Percentiles rank a stretch among this genome's conserved stretches.
phyloP scores from a whole-genome alignment of 2,329 filamentous ascomycete species.

The Pseudogymnoascus sp. region DNA sequence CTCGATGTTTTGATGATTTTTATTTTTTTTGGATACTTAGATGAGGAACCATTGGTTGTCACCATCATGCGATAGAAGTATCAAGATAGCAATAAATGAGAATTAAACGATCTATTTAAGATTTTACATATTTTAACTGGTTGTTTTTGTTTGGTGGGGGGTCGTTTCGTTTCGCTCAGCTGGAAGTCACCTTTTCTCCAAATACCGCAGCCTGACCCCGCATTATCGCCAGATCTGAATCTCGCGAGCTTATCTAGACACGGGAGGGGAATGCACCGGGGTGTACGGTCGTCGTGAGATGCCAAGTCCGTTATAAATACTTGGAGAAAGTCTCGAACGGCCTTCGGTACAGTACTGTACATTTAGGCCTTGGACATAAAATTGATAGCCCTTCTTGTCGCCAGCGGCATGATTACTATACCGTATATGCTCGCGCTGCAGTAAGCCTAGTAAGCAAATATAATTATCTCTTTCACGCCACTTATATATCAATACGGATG shows the following conservation, averaged over 20 bases:
- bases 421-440: background rate
- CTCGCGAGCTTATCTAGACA: background rate
- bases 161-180: background rate
- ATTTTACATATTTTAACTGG: background rate
- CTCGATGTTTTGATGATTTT: background rate
- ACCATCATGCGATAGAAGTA: background rate
- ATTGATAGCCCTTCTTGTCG: background rate
- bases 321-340: background rate
- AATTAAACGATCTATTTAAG: background rate
- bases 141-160: background rate
- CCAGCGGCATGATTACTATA: background rate
- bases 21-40: background rate
- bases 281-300: background rate
- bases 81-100: background rate
- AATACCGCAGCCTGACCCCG: slow-evolving; percentile 2
- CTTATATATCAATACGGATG: background rate
- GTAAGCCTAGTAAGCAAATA: background rate
- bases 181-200: background rate
- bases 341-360: background rate
- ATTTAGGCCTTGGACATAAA: background rate
- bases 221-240: slow-evolving; percentile 4
- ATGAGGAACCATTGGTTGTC: background rate
- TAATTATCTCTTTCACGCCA: background rate
- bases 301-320: background rate
- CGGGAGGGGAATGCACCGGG: background rate